Conservation (phyloP, 495 filamentous ascomycete genomes). For the Penicillium steckii region DNA sequence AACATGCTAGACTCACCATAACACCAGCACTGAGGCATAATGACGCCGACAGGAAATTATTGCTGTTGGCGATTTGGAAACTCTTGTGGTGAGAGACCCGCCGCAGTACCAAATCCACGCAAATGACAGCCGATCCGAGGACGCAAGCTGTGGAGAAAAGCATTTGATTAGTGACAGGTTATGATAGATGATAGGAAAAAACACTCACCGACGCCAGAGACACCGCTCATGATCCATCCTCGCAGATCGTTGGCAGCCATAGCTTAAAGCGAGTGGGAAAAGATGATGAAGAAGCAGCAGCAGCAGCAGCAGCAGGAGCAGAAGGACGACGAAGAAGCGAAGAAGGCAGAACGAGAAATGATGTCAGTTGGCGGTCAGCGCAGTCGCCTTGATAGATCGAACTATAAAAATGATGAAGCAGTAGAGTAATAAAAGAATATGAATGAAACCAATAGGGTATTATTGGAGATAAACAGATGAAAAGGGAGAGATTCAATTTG, state of each 20-base stretch:
- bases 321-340: not conserved
- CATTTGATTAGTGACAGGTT: not conserved
- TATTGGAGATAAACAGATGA: too few species aligned
- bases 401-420: not conserved
- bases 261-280: constrained; percentile 17
- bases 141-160: constrained; percentile 63
- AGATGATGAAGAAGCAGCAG: not conserved
- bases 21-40: constrained; percentile 93
- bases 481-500: too few species aligned
- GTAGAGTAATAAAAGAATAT: too few species aligned
- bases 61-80: constrained; percentile 89
- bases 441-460: too few species aligned
- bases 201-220: constrained; percentile 76
- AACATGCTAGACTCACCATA: constrained; percentile 63
- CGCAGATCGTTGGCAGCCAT: constrained; percentile 73
- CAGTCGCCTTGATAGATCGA: not conserved
- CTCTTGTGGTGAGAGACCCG: constrained; percentile 65
- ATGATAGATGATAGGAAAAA: not conserved
- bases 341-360: not conserved
- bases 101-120: constrained; percentile 74
- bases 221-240: constrained; percentile 88
- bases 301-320: not conserved
- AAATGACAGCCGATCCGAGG: constrained; percentile 80
- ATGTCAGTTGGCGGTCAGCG: not conserved
- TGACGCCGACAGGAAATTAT: constrained; percentile 80